Evolutionary conservation across 2,329 filamentous ascomycete genomes (phyloP), one percentile per base, ranked within the genome.

Genomic region (Pseudodiploospora longispora): DNA sequence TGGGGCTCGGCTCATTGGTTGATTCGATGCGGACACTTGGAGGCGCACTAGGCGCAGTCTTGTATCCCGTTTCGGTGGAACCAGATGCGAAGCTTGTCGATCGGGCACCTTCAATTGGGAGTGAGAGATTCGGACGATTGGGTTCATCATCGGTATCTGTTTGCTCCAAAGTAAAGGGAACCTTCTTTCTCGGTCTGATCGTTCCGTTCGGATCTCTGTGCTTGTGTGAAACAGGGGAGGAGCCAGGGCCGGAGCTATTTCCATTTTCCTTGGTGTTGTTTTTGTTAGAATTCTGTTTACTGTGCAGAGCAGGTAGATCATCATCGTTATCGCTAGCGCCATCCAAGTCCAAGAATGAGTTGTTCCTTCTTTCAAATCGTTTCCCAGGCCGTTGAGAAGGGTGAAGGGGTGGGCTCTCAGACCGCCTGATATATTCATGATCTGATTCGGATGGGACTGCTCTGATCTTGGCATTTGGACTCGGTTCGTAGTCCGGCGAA

Each of bases 401-500:
- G 9, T 59, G 53, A 29, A 62, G 55, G 4, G 57, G 62, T 2
- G 70, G 66, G 0, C 66, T 67, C 6, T 64, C 61, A 36, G 48
- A 48, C 30, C 38, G 50, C 32, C 47, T 44, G 33, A 41, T 31
- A 34, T 43, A 39, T 31, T 56, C 50, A 38, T 57, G 50, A 10
- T 62, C 61, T 7, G 70, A 68, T 33, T 68, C 69, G 5, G 71
- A 65, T 43, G 72, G 70, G 32, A 86, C 78, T n/a, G 75, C 66
- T 43, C 82, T 76, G 35, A 88, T 85, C n/a, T 78, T 80, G 29
- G 85, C 82, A 59, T 78, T 83, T 34, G 80, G 78, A 49, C 82
- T 80, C 9, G 83, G 83, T 38, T 83, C 82, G 60, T 89, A 89
- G 42, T 84, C 82, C 9, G 83, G 82, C 12, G 85, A 88, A 58